These are phyloP conservation scores for Quercus bicolor DNA, from an alignment of 306 rosid species.

Conservation along the genomic window DNA sequence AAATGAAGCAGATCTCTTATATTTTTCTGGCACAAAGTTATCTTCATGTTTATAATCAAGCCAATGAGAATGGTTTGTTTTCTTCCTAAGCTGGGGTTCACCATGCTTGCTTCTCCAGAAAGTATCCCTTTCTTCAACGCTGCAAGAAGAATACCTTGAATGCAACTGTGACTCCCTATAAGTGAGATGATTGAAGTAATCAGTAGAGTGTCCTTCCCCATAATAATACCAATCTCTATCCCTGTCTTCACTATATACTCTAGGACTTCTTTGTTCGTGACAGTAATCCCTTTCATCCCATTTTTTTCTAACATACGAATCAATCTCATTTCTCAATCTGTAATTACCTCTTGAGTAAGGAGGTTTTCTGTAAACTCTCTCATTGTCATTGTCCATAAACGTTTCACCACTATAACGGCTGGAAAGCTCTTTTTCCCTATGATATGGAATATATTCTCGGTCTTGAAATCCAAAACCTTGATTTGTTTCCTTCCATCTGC, in stretches of 20 bases:
- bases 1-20: constrained; percentile 25
- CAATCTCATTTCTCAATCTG: constrained; percentile 23
- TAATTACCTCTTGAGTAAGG: constrained; percentile 20
- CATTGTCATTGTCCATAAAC: constrained; percentile 25
- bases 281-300: constrained; percentile 27
- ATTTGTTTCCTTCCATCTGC: constrained; percentile 28
- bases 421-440: constrained; percentile 35
- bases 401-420: constrained; percentile 30
- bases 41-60: constrained; percentile 30
- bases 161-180: constrained; percentile 35
- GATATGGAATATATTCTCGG: constrained; percentile 33
- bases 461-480: constrained; percentile 21
- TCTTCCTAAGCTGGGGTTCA: constrained; percentile 27
- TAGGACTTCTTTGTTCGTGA: constrained; percentile 25
- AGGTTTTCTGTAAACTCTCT: constrained; percentile 15
- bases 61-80: constrained; percentile 22
- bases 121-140: constrained; percentile 27
- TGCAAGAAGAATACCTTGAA: constrained; percentile 31
- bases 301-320: constrained; percentile 25
- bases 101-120: constrained; percentile 29
- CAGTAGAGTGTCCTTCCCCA: constrained; percentile 21
- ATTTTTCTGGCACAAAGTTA: constrained; percentile 26
- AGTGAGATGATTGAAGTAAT: constrained; percentile 29
- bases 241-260: constrained; percentile 24
- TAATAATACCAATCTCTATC: constrained; percentile 28